These are phyloP conservation scores for Aspergillus arachidicola DNA, from an alignment of 2,329 filamentous ascomycete genomes.

Conservation along the genomic window DNA sequence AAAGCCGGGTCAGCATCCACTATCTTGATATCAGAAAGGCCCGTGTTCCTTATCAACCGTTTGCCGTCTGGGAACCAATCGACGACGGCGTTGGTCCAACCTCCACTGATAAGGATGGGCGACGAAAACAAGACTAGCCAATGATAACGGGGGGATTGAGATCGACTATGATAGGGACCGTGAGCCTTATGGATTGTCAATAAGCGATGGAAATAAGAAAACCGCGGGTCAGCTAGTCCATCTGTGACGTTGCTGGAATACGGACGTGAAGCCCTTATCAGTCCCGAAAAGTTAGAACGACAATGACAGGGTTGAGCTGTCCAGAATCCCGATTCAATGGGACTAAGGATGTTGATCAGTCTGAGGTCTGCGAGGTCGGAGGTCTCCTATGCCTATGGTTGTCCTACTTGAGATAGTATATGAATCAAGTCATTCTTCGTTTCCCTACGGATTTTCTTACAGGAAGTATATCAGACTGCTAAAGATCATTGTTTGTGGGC, in stretches of 20 bases:
- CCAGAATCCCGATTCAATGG: neutral
- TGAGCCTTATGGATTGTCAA: slow-evolving; percentile 2
- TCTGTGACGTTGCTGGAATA: neutral
- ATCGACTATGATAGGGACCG: neutral
- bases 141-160: neutral
- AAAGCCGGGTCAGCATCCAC: neutral
- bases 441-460: neutral
- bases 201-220: slow-evolving; percentile 1
- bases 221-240: neutral
- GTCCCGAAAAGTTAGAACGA: neutral
- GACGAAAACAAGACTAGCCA: slow-evolving; percentile 8
- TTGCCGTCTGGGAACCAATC: slow-evolving; percentile 3
- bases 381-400: slow-evolving; percentile 1
- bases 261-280: slow-evolving; percentile 6
- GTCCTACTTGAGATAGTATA: neutral
- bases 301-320: neutral
- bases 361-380: slow-evolving; percentile 25
- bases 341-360: slow-evolving; percentile 7
- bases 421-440: neutral
- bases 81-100: neutral
- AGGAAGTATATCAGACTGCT: neutral
- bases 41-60: slow-evolving; percentile 8
- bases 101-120: slow-evolving; percentile 10
- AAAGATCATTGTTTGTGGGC: too few relatives aligned
- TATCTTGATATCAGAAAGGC: slow-evolving; percentile 1